Evolutionary conservation across 306 rosid genomes (phyloP), one percentile per base, ranked within the genome.

Genomic region (Pachyrhizus erosus): DNA sequence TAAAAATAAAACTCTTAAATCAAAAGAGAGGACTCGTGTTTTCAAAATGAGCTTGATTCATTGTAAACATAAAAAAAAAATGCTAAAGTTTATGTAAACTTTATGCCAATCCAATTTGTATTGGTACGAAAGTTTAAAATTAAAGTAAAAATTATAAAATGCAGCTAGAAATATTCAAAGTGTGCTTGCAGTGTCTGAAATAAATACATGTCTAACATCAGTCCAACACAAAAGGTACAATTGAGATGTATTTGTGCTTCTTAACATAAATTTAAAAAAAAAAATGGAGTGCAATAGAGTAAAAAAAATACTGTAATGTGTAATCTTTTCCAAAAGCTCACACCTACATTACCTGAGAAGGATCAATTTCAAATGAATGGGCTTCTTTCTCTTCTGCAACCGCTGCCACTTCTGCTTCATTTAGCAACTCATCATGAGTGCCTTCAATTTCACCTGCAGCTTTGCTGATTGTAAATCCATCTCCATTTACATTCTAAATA

Each of bases 381-480:
- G 97, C 85, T 85, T 91, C 94, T 89, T 94, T 96, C 86, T 93
- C 98, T 80, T 93, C 97, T 31, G 92, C 97, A 34, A 78, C 97
- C 26, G 99, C 98, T 21, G 94, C 97, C 82, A 89, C 86, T 89
- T 92, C 96, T 69, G 96, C 99, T 89, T 89, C 91, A 86, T 91
- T 87, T 39, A 96, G 81, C 91, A 96, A 90, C 76, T 91, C 96
- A 42, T 87, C 92, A 45, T 90, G 92, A 65, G 87, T 89, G 78
- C 86, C 87, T 78, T 64, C 86, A 86, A 91, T 86, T 86, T 96
- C 99, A 81, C 97, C 96, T 49, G 88, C 81, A 81, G 94, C 80
- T 90, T 92, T 96, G 90, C 97, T 93, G 74, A 92, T 80, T 23
- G 98, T 93, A 84, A 95, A 95, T 76, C 92, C 98, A 85, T 90